Conservation (phyloP, 225 moss, liverwort and hornwort species). For the Ulota crispa region DNA sequence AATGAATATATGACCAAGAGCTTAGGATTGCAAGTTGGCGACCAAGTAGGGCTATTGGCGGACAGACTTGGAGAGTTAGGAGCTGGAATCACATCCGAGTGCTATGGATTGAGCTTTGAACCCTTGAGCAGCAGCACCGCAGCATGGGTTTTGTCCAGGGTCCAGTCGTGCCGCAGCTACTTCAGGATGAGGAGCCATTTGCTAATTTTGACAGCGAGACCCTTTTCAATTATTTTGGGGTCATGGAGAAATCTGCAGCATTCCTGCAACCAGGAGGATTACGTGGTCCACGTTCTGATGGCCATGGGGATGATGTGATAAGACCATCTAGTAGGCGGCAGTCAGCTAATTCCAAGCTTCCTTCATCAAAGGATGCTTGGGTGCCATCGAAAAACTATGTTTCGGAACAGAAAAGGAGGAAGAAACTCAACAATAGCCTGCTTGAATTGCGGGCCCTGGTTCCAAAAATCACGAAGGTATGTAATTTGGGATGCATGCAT, state of each 20-base stretch:
- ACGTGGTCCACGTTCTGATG: background rate
- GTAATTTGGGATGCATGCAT: background rate
- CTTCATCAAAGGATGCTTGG: constrained; percentile 8
- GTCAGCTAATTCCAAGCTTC: background rate
- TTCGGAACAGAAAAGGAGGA: constrained; percentile 68
- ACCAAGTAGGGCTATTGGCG: background rate
- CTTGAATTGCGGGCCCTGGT: constrained; percentile 61
- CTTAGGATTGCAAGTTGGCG: background rate
- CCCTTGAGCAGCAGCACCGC: background rate
- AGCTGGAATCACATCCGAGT: background rate
- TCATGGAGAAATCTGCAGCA: background rate
- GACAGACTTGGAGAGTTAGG: background rate
- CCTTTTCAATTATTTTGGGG: background rate
- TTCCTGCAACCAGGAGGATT: background rate
- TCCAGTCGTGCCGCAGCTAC: background rate
- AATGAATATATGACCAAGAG: background rate
- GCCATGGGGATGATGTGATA: background rate
- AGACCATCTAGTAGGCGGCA: background rate
- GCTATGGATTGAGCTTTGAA: background rate
- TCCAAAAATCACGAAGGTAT: constrained; percentile 69
- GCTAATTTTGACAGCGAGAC: background rate
- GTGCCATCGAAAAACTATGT: constrained; percentile 59
- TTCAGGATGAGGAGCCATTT: background rate
- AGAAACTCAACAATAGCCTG: constrained; percentile 62
- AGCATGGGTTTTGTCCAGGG: background rate